These are phyloP conservation scores for Ogataea nakhonphanomensis DNA, from an alignment of 805 yeast species.

Conservation along the genomic window DNA sequence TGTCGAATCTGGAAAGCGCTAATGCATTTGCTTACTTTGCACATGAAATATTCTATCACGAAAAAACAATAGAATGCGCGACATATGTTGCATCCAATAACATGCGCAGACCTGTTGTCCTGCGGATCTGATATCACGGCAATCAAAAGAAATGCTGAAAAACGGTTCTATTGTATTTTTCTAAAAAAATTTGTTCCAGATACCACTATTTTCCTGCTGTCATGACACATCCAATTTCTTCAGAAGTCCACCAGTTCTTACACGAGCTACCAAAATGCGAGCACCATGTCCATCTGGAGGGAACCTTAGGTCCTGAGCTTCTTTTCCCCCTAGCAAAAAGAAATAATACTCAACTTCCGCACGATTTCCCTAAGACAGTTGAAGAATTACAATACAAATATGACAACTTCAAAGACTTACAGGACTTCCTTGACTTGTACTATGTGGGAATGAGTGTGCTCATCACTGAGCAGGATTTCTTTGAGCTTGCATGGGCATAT, in stretches of 20 bases:
- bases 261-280: slow-evolving; percentile 81
- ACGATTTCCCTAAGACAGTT: slow-evolving; percentile 54
- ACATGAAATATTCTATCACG: no score
- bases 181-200: not conserved
- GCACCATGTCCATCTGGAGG: slow-evolving; percentile 82
- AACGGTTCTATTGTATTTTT: slow-evolving; percentile 4
- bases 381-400: slow-evolving; percentile 60
- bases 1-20: no score
- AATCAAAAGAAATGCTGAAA: not conserved
- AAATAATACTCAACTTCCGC: slow-evolving; percentile 60
- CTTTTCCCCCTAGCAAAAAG: slow-evolving; percentile 66
- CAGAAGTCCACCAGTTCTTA: slow-evolving; percentile 48
- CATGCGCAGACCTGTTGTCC: no score
- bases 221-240: slow-evolving; percentile 29
- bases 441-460: slow-evolving; percentile 81
- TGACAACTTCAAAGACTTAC: slow-evolving; percentile 59
- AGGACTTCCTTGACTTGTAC: slow-evolving; percentile 75
- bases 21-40: no score
- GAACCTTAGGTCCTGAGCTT: slow-evolving; percentile 74
- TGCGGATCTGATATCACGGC: not conserved
- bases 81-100: no score
- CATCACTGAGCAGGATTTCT: slow-evolving; percentile 66
- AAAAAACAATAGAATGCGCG: no score
- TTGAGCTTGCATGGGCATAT: slow-evolving; percentile 73
- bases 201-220: not conserved